Base-by-base conservation (phyloP, 495 filamentous ascomycete species). In the Aspergillus coremiiformis region DNA sequence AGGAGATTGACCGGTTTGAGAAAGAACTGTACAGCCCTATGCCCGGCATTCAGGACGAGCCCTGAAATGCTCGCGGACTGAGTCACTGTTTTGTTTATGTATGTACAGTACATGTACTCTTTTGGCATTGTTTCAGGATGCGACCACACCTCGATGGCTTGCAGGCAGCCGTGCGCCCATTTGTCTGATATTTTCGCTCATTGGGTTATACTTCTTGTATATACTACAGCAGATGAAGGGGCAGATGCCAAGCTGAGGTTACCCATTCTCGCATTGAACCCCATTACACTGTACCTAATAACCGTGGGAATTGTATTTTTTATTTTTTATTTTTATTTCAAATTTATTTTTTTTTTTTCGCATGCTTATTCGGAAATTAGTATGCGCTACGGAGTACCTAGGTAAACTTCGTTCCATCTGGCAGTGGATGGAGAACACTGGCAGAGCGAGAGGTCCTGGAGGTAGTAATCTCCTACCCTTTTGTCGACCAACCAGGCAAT, bases 1-100 rank as follows among this genome's bases (percentile, higher is more conserved):
- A 65, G 10, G 66, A 65, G 5, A 61, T 72, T 27, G 61, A 68
- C 19, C 47, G 51, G 1, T 76, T 74, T 47, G 64, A 73, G 50
- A 56, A 62, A 39, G 66, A 70, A 7, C 26, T 60, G n/a, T 43
- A 19, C 14, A 43, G 0, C 20, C 45, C 11, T 29, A 44, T 19
- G 45, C 23, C 17, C 24, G 49, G 24, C 22, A 29, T 14, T 11
- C 32, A 9, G 21, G 33, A 41, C 0, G 47, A 49, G 4, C 27
- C n/a, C 21, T 49, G 22, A 41, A 15, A 19, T 41, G 3, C 30
- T 14, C 22, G 3, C 4, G n/a, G 5, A 35, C 9, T n/a, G 8
- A 12, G 32, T n/a, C 14, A n/a, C 14, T 35, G 12, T n/a, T 35
- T 35, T 35, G 32, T 12, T 35, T 12, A 14, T n/a, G 32, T 35